A percentile compares a stretch with the other conserved stretches of the same genome.
These are phyloP conservation scores for Chenopodium formosanum DNA, from an alignment of 148 eudicot species.

Conservation along the genomic window DNA sequence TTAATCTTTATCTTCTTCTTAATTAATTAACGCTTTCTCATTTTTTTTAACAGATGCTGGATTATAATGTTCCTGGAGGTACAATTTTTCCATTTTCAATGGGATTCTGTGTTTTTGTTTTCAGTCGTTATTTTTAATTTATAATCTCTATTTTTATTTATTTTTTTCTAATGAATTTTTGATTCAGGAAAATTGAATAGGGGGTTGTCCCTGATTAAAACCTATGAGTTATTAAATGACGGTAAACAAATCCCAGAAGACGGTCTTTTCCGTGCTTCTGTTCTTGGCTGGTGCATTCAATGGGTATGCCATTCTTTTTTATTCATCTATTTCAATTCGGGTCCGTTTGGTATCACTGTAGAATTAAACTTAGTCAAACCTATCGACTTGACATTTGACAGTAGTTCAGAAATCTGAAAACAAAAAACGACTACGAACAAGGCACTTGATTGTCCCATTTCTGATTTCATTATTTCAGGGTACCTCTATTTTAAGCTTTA, in stretches of 20 bases:
- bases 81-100: not conserved
- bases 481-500: no score
- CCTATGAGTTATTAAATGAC: conserved; percentile 41
- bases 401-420: no score
- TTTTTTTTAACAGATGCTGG: conserved; percentile 29
- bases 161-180: not conserved
- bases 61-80: conserved; percentile 46
- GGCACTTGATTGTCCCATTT: no score
- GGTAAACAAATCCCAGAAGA: conserved; percentile 33
- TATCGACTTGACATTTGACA: no score
- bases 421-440: no score
- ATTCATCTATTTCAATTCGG: no score
- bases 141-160: not conserved
- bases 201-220: conserved; percentile 52
- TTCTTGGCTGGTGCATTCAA: conserved; percentile 65
- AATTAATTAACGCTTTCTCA: not conserved
- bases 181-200: conserved; percentile 51
- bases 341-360: no score
- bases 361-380: no score
- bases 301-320: conserved; percentile 23
- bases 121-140: not conserved
- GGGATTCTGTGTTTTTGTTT: no score
- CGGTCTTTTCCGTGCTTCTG: conserved; percentile 37
- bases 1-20: no score
- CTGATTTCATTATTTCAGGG: no score